A percentile compares a stretch with the other conserved stretches of the same genome.
Conservation (phyloP, 1,139 yeast species). For the Barnettozyma hawaiiensis region DNA sequence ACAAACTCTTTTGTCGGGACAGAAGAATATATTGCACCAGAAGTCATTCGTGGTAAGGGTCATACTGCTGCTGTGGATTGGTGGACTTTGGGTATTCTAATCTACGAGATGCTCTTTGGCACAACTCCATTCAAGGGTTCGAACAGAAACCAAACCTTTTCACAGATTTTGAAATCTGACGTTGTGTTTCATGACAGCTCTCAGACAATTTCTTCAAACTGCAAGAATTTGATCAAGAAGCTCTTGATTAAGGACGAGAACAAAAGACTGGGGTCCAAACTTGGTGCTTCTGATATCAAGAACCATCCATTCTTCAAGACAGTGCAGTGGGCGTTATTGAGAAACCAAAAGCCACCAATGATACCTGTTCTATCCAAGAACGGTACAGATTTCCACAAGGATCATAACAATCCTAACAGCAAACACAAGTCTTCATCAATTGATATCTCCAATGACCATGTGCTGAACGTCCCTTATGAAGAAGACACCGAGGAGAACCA, state of each 20-base stretch:
- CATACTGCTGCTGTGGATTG: constrained; percentile 98
- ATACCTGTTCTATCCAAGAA: constrained; percentile 75
- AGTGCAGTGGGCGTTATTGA: constrained; percentile 89
- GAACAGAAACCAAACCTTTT: constrained; percentile 82
- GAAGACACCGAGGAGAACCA: constrained; percentile 29
- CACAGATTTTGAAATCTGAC: constrained; percentile 79
- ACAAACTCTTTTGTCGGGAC: constrained; percentile 98
- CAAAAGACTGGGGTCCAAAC: constrained; percentile 80
- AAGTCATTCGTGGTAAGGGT: constrained; percentile 93
- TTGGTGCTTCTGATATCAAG: constrained; percentile 93
- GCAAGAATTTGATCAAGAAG: constrained; percentile 76
- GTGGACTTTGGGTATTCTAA: constrained; percentile 96
- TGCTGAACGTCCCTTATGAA: constrained; percentile 28
- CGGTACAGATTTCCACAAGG: constrained; percentile 37
- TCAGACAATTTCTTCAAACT: constrained; percentile 59
- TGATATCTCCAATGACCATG: constrained; percentile 32
- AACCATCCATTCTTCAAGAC: constrained; percentile 85
- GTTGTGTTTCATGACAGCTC: constrained; percentile 57
- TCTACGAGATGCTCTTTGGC: constrained; percentile 92
- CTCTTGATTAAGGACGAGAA: constrained; percentile 82
- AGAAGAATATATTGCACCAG: constrained; percentile 97
- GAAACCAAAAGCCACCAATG: constrained; percentile 93
- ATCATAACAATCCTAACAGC: constrained; percentile 16
- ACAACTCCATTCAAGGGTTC: constrained; percentile 94
- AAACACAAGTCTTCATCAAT: constrained; percentile 23